These are phyloP conservation scores for Aspergillus pseudotamarii DNA, from an alignment of 2,329 filamentous ascomycete genomes.

Conservation along the genomic window DNA sequence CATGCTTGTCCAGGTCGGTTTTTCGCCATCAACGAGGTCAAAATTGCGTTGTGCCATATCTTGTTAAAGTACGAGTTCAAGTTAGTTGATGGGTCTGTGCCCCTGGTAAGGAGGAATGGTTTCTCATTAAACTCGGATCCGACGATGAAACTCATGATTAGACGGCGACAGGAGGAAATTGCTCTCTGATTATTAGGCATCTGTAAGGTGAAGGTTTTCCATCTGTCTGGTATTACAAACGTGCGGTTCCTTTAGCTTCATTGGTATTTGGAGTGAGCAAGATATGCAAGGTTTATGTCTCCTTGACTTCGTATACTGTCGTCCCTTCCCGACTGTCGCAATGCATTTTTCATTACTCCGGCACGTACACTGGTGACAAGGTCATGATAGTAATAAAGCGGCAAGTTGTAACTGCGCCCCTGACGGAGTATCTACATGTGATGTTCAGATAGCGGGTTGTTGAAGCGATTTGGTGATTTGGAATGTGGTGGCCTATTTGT, in stretches of 20 bases:
- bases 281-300: fast-evolving
- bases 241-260: background rate
- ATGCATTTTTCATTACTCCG: too few relatives aligned
- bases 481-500: background rate
- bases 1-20: conserved; percentile 18
- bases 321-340: background rate
- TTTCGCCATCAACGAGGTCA: conserved; percentile 7
- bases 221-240: background rate
- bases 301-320: background rate
- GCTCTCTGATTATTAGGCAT: background rate
- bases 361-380: background rate
- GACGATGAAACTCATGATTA: background rate
- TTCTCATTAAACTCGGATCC: background rate
- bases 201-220: background rate
- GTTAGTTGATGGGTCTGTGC: background rate
- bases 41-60: conserved; percentile 4
- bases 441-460: background rate
- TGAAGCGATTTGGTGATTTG: background rate
- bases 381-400: background rate
- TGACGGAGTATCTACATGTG: background rate
- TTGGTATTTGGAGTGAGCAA: background rate
- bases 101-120: background rate
- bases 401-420: fast-evolving
- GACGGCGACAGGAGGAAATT: conserved; percentile 2
- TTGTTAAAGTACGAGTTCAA: conserved; percentile 9